Evolutionary conservation across 2,329 filamentous ascomycete genomes (phyloP).

Genomic region (Tolypocladium endophyticum): DNA sequence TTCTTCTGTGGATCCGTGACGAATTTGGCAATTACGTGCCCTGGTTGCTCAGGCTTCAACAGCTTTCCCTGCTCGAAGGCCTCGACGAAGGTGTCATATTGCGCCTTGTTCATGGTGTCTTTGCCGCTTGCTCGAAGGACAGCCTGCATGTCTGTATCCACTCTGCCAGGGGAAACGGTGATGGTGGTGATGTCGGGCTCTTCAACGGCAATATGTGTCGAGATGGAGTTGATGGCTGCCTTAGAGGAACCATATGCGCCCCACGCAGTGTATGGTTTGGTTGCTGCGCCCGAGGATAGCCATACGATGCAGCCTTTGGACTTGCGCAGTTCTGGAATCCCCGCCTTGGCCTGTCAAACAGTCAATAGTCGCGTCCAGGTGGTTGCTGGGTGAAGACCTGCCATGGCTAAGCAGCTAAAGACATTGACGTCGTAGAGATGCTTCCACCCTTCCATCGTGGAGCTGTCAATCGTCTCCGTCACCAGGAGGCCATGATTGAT

Average conservation of each 20-base stretch:
- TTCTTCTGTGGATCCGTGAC: slow-evolving; percentile 53
- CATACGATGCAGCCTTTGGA: slow-evolving; percentile 64
- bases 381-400: slow-evolving; percentile 28
- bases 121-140: slow-evolving; percentile 56
- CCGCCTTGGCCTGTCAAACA: slow-evolving; percentile 51
- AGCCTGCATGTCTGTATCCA: slow-evolving; percentile 87
- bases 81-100: slow-evolving; percentile 58
- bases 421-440: slow-evolving; percentile 73
- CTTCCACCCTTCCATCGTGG: slow-evolving; percentile 64
- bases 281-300: slow-evolving; percentile 69
- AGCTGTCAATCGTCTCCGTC: slow-evolving; percentile 63
- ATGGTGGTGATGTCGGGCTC: slow-evolving; percentile 67
- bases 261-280: slow-evolving; percentile 59
- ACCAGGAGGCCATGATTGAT: slow-evolving; percentile 78
- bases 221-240: slow-evolving; percentile 72
- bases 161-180: slow-evolving; percentile 65
- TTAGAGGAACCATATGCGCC: slow-evolving; percentile 75
- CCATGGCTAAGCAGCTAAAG: slow-evolving; percentile 70
- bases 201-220: slow-evolving; percentile 61
- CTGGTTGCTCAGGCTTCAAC: slow-evolving; percentile 74
- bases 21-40: slow-evolving; percentile 74
- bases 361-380: slow-evolving; percentile 1
- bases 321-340: slow-evolving; percentile 57
- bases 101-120: slow-evolving; percentile 37
- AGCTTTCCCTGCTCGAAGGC: slow-evolving; percentile 62